Base-by-base conservation (phyloP, 768 basidiomycete species). In the Strobilomyces confusus region DNA sequence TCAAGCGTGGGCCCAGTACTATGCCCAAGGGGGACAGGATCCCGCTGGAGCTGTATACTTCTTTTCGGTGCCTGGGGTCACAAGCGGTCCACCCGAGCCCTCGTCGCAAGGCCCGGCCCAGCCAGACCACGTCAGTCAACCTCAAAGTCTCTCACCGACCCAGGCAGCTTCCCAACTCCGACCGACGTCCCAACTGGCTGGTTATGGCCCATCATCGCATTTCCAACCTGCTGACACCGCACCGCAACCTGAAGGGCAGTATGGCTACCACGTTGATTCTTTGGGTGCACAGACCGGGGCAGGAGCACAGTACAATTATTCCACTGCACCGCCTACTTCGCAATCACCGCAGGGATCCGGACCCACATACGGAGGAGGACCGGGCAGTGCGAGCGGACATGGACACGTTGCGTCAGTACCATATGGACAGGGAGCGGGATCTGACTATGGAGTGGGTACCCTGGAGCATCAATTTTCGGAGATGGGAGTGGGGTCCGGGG, bases 1-100 rank as follows among this genome's bases (percentile, higher is more conserved):
- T 20, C 89, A 92, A 64, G 87, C 87, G 0, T 92, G 90, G 90
- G 90, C 88, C 7, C 80, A 83, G 59, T 93, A 93, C 68, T 92
- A 92, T 64, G 83, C 84, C 1, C 81, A 85, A 54, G 91, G 91
- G 23, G 90, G 90, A 4, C 80, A 70, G 43, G 90, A 92, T 54
- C 67, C 75, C 0, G 82, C 86, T 6, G 91, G 91, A 9, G 74
- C 85, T 9, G 86, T 92, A 36, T 93, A 93, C 71, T 93, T 93
- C 61, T 69, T 86, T 45, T 83, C 81, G 3, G 82, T 92, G 1
- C 89, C 89, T 8, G 89, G 88, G 3, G 75, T 92, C 41, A 84
- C 80, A 60, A 82, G 81, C 48, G 68, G 59, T 5, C 65, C 42
- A 34, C 64, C 51, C 25, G 61, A 60, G 9, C 20, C 44, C 44